Percentiles rank a stretch among this genome's conserved stretches.
Conservation (phyloP, 306 rosid species). For the Lathyrus oleraceus region DNA sequence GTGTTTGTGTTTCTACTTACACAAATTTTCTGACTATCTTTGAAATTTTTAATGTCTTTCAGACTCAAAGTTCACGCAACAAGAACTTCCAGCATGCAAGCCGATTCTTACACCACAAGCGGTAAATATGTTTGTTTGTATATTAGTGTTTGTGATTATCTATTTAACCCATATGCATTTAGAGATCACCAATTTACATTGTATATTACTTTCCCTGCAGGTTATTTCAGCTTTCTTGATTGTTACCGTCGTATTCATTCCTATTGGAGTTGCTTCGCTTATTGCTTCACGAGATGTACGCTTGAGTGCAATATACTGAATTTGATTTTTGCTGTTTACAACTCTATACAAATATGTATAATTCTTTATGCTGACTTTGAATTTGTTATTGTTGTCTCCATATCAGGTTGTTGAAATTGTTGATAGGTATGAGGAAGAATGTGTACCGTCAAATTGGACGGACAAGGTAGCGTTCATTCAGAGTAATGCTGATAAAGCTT, state of each 20-base stretch:
- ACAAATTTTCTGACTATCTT: constrained; percentile 33
- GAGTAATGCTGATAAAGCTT: constrained; percentile 43
- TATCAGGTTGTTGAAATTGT: constrained; percentile 84
- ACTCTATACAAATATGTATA: constrained; percentile 26
- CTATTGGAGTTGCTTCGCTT: constrained; percentile 86
- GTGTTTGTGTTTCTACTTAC: constrained; percentile 12
- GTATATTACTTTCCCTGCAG: constrained; percentile 47
- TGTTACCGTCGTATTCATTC: constrained; percentile 73
- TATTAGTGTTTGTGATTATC: constrained; percentile 2
- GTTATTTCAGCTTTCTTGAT: constrained; percentile 91
- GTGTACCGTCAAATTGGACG: constrained; percentile 49
- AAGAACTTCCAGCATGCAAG: constrained; percentile 98
- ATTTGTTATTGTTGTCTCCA: constrained; percentile 13
- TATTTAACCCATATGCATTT: background rate
- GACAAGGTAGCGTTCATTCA: constrained; percentile 62
- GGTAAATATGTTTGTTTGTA: constrained; percentile 44
- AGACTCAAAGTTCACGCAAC: constrained; percentile 97
- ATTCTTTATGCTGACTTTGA: constrained; percentile 31
- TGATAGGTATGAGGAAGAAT: constrained; percentile 63
- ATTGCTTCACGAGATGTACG: constrained; percentile 85
- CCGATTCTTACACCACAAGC: constrained; percentile 95
- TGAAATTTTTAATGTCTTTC: constrained; percentile 23
- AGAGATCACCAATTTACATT: background rate
- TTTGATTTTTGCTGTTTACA: constrained; percentile 30
- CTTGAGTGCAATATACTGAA: constrained; percentile 11